Conservation (phyloP, 75 land plant genomes). For the Pseudotsuga menziesii region DNA sequence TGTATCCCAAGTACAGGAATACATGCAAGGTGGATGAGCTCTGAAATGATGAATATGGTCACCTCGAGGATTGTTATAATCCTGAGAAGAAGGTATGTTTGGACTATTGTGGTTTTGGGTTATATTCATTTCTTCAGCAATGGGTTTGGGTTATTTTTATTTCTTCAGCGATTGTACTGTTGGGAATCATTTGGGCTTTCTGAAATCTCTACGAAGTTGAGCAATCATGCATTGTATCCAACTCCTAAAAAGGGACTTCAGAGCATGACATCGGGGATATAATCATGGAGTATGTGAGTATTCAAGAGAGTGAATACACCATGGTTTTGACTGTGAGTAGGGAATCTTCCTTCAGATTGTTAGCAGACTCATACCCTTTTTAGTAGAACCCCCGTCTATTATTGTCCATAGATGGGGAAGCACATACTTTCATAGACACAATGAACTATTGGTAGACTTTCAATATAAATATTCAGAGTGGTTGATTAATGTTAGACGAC, state of each 20-base stretch:
- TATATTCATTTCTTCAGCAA: constrained; percentile 67
- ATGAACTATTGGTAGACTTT: too few species aligned
- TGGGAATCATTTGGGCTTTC: constrained; percentile 68
- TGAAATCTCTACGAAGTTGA: constrained; percentile 71
- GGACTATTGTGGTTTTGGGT: constrained; percentile 87
- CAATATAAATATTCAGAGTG: too few species aligned
- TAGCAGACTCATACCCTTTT: constrained; percentile 78
- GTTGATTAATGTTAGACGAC: too few species aligned
- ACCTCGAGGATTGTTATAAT: constrained; percentile 30
- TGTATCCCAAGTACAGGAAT: constrained; percentile 66
- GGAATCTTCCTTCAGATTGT: constrained; percentile 68
- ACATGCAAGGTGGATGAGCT: constrained; percentile 66
- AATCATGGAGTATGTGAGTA: constrained; percentile 75
- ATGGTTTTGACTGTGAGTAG: constrained; percentile 79
- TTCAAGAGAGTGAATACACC: constrained; percentile 73
- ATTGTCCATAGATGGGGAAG: too few species aligned
- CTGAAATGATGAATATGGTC: constrained; percentile 62
- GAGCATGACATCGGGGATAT: constrained; percentile 63
- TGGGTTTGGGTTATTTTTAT: too few species aligned
- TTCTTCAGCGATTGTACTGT: too few species aligned
- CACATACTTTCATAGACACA: too few species aligned
- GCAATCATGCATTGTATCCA: constrained; percentile 73
- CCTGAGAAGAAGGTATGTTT: constrained; percentile 54
- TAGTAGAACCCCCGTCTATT: constrained; percentile 52
- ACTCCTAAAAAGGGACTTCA: constrained; percentile 57